Conservation (phyloP, 176 grass and related monocot species). For the Tuctoria greenei region DNA sequence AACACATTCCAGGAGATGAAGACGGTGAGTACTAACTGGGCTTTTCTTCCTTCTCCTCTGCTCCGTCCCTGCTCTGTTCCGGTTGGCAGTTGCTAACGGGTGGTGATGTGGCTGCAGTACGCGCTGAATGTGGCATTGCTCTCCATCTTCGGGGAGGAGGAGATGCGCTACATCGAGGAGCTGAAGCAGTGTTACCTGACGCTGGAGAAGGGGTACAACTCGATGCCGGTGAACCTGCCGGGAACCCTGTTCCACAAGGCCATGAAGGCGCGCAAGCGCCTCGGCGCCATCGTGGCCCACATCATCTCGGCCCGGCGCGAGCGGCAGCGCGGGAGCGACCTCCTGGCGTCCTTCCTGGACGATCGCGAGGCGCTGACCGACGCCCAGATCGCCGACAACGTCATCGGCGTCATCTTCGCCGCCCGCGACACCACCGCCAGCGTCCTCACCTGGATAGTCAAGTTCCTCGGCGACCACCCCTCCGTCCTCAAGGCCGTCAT, state of each 20-base stretch:
- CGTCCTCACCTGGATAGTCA: slow-evolving; percentile 98
- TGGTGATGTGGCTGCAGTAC: slow-evolving; percentile 45
- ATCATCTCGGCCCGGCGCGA: slow-evolving; percentile 67
- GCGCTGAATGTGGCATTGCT: slow-evolving; percentile 92
- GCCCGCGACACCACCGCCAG: slow-evolving; percentile 95
- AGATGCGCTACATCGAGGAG: slow-evolving; percentile 85
- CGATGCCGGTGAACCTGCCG: slow-evolving; percentile 92
- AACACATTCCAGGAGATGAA: slow-evolving; percentile 99
- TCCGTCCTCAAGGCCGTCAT: slow-evolving; percentile 67
- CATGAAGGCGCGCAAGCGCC: slow-evolving; percentile 74
- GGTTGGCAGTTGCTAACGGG: not conserved
- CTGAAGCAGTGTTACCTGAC: slow-evolving; percentile 92
- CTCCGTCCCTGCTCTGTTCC: not conserved
- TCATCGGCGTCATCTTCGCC: slow-evolving; percentile 92
- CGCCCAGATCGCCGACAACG: slow-evolving; percentile 89
- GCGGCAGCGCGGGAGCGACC: slow-evolving; percentile 48
- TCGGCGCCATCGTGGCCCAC: slow-evolving; percentile 71
- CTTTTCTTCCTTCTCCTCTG: not conserved
- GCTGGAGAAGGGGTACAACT: slow-evolving; percentile 98
- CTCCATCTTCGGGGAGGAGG: slow-evolving; percentile 90
- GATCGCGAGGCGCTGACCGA: slow-evolving; percentile 75
- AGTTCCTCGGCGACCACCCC: slow-evolving; percentile 91
- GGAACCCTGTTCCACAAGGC: slow-evolving; percentile 95
- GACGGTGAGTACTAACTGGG: slow-evolving; percentile 45
- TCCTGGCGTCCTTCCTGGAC: slow-evolving; percentile 91